Evolutionary conservation across 2,329 filamentous ascomycete species (phyloP).

Genomic region (Cladosporium halotolerans): DNA sequence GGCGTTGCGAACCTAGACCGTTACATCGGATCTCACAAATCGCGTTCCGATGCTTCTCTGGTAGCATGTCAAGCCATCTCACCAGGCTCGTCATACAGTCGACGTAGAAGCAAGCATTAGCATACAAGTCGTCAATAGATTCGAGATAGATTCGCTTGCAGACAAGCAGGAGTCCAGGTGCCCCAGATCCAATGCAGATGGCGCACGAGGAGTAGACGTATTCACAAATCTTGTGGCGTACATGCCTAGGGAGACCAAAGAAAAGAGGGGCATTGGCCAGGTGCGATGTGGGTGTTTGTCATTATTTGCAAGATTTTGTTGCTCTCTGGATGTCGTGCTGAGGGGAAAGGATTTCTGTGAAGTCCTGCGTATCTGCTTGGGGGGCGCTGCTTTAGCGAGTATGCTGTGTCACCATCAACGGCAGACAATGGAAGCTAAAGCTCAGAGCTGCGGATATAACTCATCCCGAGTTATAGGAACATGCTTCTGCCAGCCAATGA

Average conservation of each 20-base stretch:
- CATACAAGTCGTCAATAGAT: background rate
- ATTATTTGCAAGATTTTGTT: background rate
- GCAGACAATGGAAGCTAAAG: background rate
- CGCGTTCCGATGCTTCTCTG: too few relatives aligned
- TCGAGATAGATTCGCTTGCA: background rate
- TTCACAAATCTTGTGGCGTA: background rate
- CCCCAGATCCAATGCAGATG: background rate
- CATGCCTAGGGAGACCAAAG: background rate
- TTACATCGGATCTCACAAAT: too few relatives aligned
- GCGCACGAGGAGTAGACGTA: background rate
- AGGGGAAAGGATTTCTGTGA: background rate
- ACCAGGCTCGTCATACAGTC: too few relatives aligned
- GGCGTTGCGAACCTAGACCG: too few relatives aligned
- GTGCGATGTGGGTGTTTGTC: background rate
- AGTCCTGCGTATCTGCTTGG: background rate
- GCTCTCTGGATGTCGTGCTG: background rate
- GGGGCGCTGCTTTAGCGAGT: background rate
- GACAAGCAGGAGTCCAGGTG: background rate
- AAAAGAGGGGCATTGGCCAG: background rate
- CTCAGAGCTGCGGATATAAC: background rate
- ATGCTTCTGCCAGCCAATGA: background rate
- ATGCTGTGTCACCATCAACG: background rate
- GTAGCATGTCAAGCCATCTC: too few relatives aligned
- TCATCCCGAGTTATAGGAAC: background rate
- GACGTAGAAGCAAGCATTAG: too few relatives aligned